Base-by-base conservation (phyloP, 1,139 yeast species). In the Yamadazyma kanchanaburiensis region DNA sequence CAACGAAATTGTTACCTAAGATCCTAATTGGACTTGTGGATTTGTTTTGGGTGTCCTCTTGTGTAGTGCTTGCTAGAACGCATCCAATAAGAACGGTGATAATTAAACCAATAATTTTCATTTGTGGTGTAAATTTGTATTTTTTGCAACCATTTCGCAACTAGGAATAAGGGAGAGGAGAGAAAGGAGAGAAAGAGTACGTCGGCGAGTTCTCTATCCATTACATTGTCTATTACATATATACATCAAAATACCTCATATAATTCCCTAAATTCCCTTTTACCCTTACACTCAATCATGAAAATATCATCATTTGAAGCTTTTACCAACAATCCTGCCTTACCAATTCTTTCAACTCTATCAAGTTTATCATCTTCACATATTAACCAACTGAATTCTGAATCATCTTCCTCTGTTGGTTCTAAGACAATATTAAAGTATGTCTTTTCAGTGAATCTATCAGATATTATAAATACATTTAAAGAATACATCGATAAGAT, bases 271-370 rank as follows among this genome's bases (percentile, higher is more conserved):
- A 66, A 60, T 40, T 67, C 73, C 40, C 54, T 64, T 43, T 59
- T 65, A 4, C 74, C 74, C 45, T 58, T 64, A 43, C 72, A 67
- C 42, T 68, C 74, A 37, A 68, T 53, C 74, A 68, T 67, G 45
- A 45, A 68, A 26, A 62, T 54, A 12, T 60, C 62, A 18, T 55
- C 53, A n/a, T 51, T 51, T 10, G 51, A 39, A 4, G 50, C 60
- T 38, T 58, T 62, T 22, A 68, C 53, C 42, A 68, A 53, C 38
- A 68, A 49, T 6, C 71, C 74, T 4, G 74, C 74, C 35, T 59
- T 66, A 10, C 74, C 74, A 21, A 68, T 66, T 33, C 55, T 51
- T 39, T 65, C 67, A 24, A 67, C 49, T 17, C 56, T 43, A 22
- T 51, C 48, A 26, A 36, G 39, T 32, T 53, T 61, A 4, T 54